Base-by-base conservation (phyloP, 441 rosid species). In the Jatropha multifida region DNA sequence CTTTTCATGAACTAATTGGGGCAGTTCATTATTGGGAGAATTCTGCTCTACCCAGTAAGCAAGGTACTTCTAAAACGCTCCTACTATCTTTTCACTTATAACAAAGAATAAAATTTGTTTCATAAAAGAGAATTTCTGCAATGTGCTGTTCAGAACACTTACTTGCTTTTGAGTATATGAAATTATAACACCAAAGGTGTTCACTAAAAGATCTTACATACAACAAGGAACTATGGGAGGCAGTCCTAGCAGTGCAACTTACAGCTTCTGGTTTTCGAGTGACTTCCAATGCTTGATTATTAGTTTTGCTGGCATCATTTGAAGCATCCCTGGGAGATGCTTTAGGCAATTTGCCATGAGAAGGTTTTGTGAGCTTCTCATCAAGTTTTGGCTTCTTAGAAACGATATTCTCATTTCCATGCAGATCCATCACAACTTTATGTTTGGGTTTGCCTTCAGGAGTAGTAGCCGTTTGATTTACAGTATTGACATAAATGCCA, bases 251-350 rank as follows among this genome's bases (percentile, higher is more conserved):
- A 44, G 46, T 44, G 78, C 23, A 77, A 91, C 98, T 92, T 89
- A 94, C 98, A 73, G 73, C 82, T 79, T 82, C 85, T 37, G 85
- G 88, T 65, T 79, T 82, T 55, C 77, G 80, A 64, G 80, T 74
- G 77, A 86, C 86, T 80, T 85, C 88, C 77, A 70, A 48, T 51
- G 73, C 79, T 81, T 80, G 79, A 48, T 71, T 27, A 64, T 69
- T 70, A 69, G 65, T 51, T 69, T 78, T 84, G 46, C 71, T 69
- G 42, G 65, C 81, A 74, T 82, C 83, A 67, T 13, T 72, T 68
- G 81, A 74, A 78, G 69, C 51, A 18, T 26, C 78, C 11, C 42
- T 69, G 11, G 61, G 73, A 73, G 82, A 79, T 67, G 68, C 76
- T 67, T 78, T 79, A 40, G 69, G 69, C 73, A 74, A 52, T 72